Evolutionary conservation across 2,329 filamentous ascomycete species (phyloP).

Genomic region (Talaromyces sp.): DNA sequence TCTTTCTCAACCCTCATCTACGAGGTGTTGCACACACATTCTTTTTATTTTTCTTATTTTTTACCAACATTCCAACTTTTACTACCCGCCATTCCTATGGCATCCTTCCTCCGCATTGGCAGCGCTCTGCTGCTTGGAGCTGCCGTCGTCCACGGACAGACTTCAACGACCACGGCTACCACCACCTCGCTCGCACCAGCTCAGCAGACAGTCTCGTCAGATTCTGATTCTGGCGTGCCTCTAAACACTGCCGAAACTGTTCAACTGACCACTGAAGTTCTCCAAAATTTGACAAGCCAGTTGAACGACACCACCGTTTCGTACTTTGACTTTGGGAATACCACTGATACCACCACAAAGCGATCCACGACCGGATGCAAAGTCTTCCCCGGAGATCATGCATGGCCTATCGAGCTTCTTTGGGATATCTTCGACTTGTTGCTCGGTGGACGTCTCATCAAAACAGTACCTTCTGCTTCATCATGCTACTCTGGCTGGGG

Average conservation of each 20-base stretch:
- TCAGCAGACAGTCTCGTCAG: slow-evolving; percentile 12
- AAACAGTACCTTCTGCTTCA: slow-evolving; percentile 46
- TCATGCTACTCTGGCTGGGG: slow-evolving; percentile 43
- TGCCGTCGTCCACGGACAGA: slow-evolving; percentile 16
- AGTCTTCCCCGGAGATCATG: slow-evolving; percentile 43
- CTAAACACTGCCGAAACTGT: slow-evolving; percentile 24
- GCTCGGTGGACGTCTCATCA: slow-evolving; percentile 45
- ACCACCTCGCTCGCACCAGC: slow-evolving; percentile 15
- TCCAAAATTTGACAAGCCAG: slow-evolving; percentile 15
- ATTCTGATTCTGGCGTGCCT: slow-evolving; percentile 18
- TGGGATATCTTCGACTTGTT: slow-evolving; percentile 49
- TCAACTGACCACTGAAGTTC: slow-evolving; percentile 23
- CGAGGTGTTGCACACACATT: neutral
- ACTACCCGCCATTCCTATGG: slow-evolving; percentile 13
- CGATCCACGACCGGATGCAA: slow-evolving; percentile 20
- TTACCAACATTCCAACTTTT: too few species aligned
- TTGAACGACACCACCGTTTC: slow-evolving; percentile 14
- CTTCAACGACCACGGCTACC: neutral
- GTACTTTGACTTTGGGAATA: slow-evolving; percentile 23
- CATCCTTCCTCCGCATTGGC: neutral
- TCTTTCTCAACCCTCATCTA: neutral
- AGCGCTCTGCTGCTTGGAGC: slow-evolving; percentile 14
- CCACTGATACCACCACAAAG: slow-evolving; percentile 1
- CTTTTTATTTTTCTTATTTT: neutral
- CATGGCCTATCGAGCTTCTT: slow-evolving; percentile 43